phyloP scores from a whole-genome alignment of 2,329 filamentous ascomycete species.

The Penicillium sumatraense region DNA sequence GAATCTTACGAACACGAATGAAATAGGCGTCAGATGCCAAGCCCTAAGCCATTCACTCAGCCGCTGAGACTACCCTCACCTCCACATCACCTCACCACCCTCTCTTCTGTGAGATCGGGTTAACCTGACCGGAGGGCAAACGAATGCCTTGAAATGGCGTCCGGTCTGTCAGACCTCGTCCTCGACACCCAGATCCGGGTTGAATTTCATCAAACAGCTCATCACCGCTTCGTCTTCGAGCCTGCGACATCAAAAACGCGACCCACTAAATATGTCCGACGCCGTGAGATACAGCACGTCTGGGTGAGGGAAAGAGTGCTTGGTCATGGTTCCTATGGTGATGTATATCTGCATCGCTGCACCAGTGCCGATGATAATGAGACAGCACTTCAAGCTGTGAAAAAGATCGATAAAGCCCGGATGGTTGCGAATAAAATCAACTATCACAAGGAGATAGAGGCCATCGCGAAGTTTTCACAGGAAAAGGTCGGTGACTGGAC shows the following conservation, averaged over 20 bases:
- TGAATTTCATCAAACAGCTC: background rate
- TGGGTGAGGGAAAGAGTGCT: background rate
- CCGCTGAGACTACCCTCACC: too few species aligned
- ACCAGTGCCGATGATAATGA: background rate
- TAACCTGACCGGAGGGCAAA: background rate
- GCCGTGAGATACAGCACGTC: background rate
- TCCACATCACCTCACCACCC: background rate
- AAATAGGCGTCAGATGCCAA: too few species aligned
- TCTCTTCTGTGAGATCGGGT: background rate
- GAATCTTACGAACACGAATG: too few species aligned
- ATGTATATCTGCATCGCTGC: slow-evolving; percentile 1
- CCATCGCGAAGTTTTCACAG: slow-evolving; percentile 13
- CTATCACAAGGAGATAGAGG: slow-evolving; percentile 6
- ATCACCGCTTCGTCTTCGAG: background rate
- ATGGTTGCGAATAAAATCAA: background rate
- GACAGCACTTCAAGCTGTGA: background rate
- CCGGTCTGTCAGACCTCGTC: background rate
- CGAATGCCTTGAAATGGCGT: background rate
- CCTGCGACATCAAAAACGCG: background rate
- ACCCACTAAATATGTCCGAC: background rate
- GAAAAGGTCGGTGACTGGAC: background rate
- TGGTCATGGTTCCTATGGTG: background rate
- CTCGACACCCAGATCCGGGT: background rate
- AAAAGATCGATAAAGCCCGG: background rate
- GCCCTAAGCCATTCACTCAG: too few species aligned